These are phyloP conservation scores for Sugiyamaella xylanicola DNA, from an alignment of 1,139 yeast species.

Conservation along the genomic window DNA sequence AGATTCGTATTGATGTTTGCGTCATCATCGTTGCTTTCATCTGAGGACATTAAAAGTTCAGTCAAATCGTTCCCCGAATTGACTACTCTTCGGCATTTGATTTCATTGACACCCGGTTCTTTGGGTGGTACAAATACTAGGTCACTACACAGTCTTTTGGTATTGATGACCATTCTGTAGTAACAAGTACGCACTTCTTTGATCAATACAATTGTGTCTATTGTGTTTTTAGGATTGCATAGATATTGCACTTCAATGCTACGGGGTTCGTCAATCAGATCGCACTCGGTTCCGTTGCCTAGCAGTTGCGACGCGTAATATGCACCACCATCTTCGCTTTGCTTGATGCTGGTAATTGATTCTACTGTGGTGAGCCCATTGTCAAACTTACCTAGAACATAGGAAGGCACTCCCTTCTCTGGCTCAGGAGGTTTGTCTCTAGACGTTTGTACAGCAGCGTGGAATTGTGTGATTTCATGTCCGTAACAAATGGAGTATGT, in stretches of 20 bases:
- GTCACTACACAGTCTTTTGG: conserved; percentile 61
- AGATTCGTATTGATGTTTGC: neutral
- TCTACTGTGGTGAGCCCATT: conserved; percentile 35
- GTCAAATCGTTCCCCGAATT: conserved; percentile 9
- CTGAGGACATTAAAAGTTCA: neutral
- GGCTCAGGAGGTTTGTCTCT: conserved; percentile 37
- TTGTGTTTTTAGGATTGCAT: conserved; percentile 54
- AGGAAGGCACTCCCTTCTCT: conserved; percentile 47
- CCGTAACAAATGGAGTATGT: conserved; percentile 61
- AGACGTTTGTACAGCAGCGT: conserved; percentile 42
- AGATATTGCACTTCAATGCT: conserved; percentile 63
- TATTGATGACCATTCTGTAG: conserved; percentile 61
- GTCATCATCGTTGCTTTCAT: neutral
- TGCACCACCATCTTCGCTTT: conserved; percentile 23
- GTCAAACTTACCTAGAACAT: conserved; percentile 51
- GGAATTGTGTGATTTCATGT: conserved; percentile 60
- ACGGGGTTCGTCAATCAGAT: conserved; percentile 65
- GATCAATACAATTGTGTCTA: conserved; percentile 47
- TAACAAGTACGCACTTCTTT: conserved; percentile 73
- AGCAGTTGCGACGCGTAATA: conserved; percentile 48
- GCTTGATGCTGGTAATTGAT: conserved; percentile 29
- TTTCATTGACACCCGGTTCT: conserved; percentile 46
- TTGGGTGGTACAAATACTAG: conserved; percentile 51
- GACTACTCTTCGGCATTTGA: conserved; percentile 48
- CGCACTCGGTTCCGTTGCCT: conserved; percentile 69